These are phyloP conservation scores for Xylaria sp. DNA, from an alignment of 2,329 filamentous ascomycete genomes.

Conservation along the genomic window DNA sequence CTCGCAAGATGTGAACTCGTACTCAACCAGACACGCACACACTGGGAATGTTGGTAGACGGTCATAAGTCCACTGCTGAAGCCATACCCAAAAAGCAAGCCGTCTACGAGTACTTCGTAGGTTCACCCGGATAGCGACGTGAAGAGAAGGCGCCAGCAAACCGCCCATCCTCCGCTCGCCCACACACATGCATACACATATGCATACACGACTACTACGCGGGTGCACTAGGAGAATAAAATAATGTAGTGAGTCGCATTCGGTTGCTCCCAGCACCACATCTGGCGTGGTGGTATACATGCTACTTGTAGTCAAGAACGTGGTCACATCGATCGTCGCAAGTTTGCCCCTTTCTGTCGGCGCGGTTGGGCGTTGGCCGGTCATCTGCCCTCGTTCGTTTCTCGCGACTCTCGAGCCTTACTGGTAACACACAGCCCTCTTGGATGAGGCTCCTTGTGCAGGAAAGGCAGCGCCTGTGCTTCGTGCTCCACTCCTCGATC, in stretches of 20 bases:
- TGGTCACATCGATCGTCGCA: constrained; percentile 8
- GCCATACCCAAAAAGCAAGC: neutral
- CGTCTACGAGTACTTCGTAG: neutral
- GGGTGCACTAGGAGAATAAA: neutral
- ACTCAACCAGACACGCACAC: neutral
- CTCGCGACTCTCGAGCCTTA: neutral
- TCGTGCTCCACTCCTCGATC: constrained; percentile 1
- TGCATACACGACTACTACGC: neutral
- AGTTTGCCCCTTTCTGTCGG: neutral
- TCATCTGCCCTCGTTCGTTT: constrained; percentile 3
- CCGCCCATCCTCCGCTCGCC: neutral
- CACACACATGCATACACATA: neutral
- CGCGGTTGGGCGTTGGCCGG: constrained; percentile 1
- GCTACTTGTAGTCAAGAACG: constrained; percentile 3
- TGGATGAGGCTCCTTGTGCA: constrained; percentile 3
- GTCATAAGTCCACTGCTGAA: neutral
- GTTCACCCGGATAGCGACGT: neutral
- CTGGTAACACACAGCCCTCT: constrained; percentile 1
- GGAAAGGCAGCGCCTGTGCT: neutral
- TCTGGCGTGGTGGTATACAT: constrained; percentile 5
- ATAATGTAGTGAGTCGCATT: neutral
- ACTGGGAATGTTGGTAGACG: neutral
- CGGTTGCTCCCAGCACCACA: constrained; percentile 5
- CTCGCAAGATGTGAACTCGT: constrained; percentile 4
- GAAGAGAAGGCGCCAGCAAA: neutral